phyloP scores from a whole-genome alignment of 768 basidiomycete genomes.

The Kwoniella mangroviensis region DNA sequence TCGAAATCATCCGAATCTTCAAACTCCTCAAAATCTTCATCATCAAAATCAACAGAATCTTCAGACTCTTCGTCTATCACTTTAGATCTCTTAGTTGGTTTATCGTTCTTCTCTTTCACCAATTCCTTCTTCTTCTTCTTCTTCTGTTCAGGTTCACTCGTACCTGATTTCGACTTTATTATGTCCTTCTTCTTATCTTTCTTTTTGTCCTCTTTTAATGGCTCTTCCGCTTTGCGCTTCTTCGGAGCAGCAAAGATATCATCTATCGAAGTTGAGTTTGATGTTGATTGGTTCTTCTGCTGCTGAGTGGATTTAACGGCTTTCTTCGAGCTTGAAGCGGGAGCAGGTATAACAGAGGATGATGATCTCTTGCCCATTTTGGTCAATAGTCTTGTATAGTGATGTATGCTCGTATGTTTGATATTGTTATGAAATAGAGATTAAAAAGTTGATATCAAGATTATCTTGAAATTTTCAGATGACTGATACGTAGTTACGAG shows the following conservation, averaged over 20 bases:
- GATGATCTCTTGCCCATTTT: constrained; percentile 24
- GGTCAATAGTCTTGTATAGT: neutral
- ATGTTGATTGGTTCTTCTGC: neutral
- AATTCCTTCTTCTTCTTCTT: neutral
- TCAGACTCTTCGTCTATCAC: neutral
- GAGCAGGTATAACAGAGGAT: neutral
- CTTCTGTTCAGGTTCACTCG: neutral
- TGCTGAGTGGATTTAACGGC: neutral
- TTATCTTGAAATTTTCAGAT: neutral
- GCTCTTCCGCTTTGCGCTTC: constrained; percentile 14
- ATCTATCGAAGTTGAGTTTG: constrained; percentile 18
- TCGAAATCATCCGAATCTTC: constrained; percentile 6
- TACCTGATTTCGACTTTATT: constrained; percentile 18
- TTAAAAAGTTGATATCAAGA: too few species aligned
- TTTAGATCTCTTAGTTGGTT: neutral
- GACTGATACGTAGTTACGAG: too few species aligned
- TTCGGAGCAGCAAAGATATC: constrained; percentile 29
- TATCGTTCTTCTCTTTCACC: neutral
- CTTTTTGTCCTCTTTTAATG: neutral
- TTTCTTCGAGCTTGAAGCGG: constrained; percentile 9
- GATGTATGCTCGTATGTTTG: too few species aligned
- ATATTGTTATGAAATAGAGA: too few species aligned
- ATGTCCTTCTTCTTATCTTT: constrained; percentile 48
- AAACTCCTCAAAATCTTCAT: constrained; percentile 4
- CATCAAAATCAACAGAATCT: constrained; percentile 1